A percentile compares a stretch with the other conserved stretches of the same genome.
These are phyloP conservation scores for Vaccinium corymbosum DNA, from an alignment of 148 eudicot species.

Conservation along the genomic window DNA sequence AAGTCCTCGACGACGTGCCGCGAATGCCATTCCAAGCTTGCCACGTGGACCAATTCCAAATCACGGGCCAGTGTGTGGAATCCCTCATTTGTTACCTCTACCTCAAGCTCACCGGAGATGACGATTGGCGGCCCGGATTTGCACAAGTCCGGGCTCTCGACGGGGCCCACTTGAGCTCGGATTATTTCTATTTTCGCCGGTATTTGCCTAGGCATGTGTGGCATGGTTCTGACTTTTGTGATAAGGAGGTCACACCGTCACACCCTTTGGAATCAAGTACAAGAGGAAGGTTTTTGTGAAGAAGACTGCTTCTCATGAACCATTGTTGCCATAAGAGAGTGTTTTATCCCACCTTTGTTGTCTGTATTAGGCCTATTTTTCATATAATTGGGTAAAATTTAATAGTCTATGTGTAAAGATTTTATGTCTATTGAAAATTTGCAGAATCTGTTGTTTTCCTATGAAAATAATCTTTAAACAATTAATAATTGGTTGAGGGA, in stretches of 20 bases:
- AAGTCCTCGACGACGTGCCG: conserved; percentile 48
- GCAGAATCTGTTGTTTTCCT: too few species aligned
- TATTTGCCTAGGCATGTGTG: conserved; percentile 49
- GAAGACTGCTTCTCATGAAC: conserved; percentile 6
- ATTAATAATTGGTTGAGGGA: too few species aligned
- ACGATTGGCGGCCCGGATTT: conserved; percentile 63
- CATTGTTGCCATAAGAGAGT: not conserved
- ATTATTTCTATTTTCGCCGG: conserved; percentile 44
- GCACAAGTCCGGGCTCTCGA: conserved; percentile 42
- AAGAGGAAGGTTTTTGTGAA: conserved; percentile 40
- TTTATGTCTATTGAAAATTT: not conserved
- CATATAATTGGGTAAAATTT: not conserved
- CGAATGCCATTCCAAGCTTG: conserved; percentile 62
- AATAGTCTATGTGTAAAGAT: not conserved
- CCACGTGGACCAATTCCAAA: conserved; percentile 49
- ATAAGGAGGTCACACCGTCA: conserved; percentile 43
- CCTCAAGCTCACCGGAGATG: conserved; percentile 43
- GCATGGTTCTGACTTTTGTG: conserved; percentile 61
- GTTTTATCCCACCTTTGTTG: not conserved
- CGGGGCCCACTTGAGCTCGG: conserved; percentile 35
- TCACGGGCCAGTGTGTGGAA: conserved; percentile 42
- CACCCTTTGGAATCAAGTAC: conserved; percentile 48
- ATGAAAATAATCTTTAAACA: too few species aligned
- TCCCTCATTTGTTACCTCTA: conserved; percentile 51
- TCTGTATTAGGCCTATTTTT: not conserved